These are phyloP conservation scores for Ophiostoma fasciatum DNA, from an alignment of 2,329 filamentous ascomycete genomes.

Conservation along the genomic window DNA sequence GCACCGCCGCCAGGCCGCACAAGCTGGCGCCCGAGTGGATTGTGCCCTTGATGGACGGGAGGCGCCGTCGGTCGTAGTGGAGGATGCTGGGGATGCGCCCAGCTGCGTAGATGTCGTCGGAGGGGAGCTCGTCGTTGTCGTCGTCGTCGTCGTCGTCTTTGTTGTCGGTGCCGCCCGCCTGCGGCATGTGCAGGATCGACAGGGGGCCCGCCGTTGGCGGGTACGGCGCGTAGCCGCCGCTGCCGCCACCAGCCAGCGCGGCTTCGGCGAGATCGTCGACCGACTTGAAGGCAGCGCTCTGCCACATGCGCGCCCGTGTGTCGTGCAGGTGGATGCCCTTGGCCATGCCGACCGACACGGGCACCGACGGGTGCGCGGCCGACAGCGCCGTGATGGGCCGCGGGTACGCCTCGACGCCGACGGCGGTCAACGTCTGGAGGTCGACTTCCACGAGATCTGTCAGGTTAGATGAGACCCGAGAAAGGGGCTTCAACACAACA, in stretches of 20 bases:
- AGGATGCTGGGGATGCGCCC: conserved; percentile 81
- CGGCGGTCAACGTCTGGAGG: conserved; percentile 52
- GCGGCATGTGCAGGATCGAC: conserved; percentile 64
- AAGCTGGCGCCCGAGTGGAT: conserved; percentile 74
- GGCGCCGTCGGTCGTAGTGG: conserved; percentile 77
- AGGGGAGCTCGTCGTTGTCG: conserved; percentile 35
- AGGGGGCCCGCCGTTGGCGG: conserved; percentile 71
- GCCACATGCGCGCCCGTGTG: conserved; percentile 34
- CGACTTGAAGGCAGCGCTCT: conserved; percentile 15
- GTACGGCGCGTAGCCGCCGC: conserved; percentile 49
- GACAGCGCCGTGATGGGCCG: conserved; percentile 78
- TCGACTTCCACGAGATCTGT: conserved; percentile 65
- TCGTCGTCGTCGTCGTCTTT: too few relatives aligned
- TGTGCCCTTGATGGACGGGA: conserved; percentile 61
- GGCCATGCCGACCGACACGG: conserved; percentile 73
- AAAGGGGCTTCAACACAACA: neutral
- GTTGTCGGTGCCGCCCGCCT: conserved; percentile 35
- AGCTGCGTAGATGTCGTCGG: conserved; percentile 73
- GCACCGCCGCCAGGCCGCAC: conserved; percentile 55
- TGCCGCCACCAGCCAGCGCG: conserved; percentile 29
- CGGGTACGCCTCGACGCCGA: conserved; percentile 58
- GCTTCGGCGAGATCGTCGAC: conserved; percentile 26
- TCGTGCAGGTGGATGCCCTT: conserved; percentile 74
- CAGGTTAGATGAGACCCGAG: neutral
- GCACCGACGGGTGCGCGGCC: conserved; percentile 46